Evolutionary conservation across 441 rosid genomes (phyloP).

Genomic region (Croton laevigatus): DNA sequence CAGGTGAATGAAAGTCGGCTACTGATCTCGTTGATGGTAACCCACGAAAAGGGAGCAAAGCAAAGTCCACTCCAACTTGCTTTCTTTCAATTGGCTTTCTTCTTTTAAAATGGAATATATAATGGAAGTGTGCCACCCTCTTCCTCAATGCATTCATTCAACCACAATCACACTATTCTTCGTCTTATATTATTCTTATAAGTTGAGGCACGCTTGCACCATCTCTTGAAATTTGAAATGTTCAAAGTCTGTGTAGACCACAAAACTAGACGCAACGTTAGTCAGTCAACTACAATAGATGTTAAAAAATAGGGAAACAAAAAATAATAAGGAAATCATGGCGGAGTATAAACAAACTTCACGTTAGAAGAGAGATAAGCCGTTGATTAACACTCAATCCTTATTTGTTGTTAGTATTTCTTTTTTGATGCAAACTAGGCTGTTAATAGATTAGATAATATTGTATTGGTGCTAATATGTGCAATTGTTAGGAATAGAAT

Average conservation of each 20-base stretch:
- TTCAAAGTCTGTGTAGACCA: not conserved
- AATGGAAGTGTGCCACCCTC: not conserved
- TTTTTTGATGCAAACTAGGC: no score
- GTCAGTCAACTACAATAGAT: not conserved
- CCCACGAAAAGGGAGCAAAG: not conserved
- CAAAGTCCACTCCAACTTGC: not conserved
- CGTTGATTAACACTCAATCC: no score
- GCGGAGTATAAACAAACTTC: no score
- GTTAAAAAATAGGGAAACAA: not conserved
- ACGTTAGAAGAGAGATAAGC: no score
- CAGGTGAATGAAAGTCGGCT: not conserved
- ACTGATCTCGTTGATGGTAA: not conserved
- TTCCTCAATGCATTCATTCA: not conserved
- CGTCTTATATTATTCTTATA: no score
- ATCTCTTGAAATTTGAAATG: not conserved
- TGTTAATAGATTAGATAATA: no score
- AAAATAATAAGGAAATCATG: not conserved
- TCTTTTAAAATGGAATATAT: not conserved
- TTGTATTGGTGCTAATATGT: no score
- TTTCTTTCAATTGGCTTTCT: not conserved
- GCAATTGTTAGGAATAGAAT: no score
- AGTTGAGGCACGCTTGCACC: not conserved
- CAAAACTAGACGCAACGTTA: not conserved
- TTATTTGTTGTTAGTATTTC: no score
- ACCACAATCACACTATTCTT: not conserved